Conservation (phyloP, 192 early-diverging fungal species). For the Podila horticola region DNA sequence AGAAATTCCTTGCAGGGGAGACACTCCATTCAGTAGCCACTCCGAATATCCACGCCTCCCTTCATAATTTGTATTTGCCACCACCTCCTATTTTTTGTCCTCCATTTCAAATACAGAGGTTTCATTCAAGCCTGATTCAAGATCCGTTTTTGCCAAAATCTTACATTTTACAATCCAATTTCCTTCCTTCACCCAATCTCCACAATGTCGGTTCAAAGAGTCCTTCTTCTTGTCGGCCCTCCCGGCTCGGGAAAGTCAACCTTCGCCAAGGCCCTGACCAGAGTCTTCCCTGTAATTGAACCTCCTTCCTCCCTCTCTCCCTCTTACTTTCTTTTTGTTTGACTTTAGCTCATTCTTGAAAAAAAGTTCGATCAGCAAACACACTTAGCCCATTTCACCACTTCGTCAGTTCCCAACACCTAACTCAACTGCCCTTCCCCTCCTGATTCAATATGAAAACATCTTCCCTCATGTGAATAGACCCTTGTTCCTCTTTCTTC, state of each 20-base stretch:
- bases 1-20: too few relatives aligned
- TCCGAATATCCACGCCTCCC: too few relatives aligned
- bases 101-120: too few relatives aligned
- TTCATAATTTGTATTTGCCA: too few relatives aligned
- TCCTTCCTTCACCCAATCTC: slow-evolving; percentile 1
- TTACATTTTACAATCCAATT: not conserved
- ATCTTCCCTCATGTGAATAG: too few relatives aligned
- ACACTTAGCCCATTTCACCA: not conserved
- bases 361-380: not conserved
- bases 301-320: too few relatives aligned
- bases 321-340: not conserved
- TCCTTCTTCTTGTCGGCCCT: slow-evolving; percentile 78
- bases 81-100: too few relatives aligned
- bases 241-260: slow-evolving; percentile 83
- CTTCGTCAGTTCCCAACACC: too few relatives aligned
- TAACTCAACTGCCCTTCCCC: too few relatives aligned
- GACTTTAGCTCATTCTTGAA: not conserved
- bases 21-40: too few relatives aligned
- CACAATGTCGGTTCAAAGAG: slow-evolving; percentile 44
- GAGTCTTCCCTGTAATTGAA: slow-evolving; percentile 31
- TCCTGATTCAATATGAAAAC: too few relatives aligned
- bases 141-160: not conserved
- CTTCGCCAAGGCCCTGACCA: slow-evolving; percentile 66
- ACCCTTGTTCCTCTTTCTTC: not conserved
- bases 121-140: too few relatives aligned